Conservation (phyloP, 2,329 filamentous ascomycete genomes). For the Aspergillus ochraceoroseus region DNA sequence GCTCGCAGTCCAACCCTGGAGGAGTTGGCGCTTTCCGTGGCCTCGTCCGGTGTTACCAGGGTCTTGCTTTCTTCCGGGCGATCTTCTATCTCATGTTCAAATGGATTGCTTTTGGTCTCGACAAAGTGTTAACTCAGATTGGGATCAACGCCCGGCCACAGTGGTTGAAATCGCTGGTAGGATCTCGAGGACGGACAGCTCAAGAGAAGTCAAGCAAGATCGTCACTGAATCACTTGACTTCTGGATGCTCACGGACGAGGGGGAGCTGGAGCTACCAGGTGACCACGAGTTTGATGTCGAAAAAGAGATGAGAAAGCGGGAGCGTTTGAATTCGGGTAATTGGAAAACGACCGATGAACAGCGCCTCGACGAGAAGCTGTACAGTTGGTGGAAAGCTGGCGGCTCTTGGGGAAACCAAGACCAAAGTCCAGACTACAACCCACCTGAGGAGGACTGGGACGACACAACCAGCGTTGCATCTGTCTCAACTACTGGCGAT, state of each 20-base stretch:
- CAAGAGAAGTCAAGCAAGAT: conserved; percentile 14
- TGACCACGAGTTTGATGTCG: conserved; percentile 69
- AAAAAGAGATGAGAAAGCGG: conserved; percentile 67
- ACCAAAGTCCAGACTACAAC: conserved; percentile 73
- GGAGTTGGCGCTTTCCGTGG: conserved; percentile 76
- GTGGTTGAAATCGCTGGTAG: conserved; percentile 52
- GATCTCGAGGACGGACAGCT: conserved; percentile 24
- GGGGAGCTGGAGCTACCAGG: conserved; percentile 54
- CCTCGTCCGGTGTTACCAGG: conserved; percentile 69
- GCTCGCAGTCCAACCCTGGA: conserved; percentile 42
- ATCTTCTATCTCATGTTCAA: conserved; percentile 63
- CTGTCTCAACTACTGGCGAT: conserved; percentile 53
- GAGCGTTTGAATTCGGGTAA: conserved; percentile 44
- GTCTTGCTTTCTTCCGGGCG: conserved; percentile 67
- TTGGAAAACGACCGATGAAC: conserved; percentile 53
- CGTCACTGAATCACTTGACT: conserved; percentile 41
- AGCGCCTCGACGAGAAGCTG: conserved; percentile 65
- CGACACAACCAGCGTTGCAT: conserved; percentile 78
- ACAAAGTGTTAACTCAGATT: conserved; percentile 53
- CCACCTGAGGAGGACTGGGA: conserved; percentile 55
- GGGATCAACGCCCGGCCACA: conserved; percentile 59
- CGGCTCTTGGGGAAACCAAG: conserved; percentile 77
- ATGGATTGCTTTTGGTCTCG: conserved; percentile 53
- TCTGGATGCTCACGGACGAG: conserved; percentile 52
- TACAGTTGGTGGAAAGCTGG: conserved; percentile 82